These are phyloP conservation scores for Neurospora discreta DNA, from an alignment of 495 filamentous ascomycete species.

Conservation along the genomic window DNA sequence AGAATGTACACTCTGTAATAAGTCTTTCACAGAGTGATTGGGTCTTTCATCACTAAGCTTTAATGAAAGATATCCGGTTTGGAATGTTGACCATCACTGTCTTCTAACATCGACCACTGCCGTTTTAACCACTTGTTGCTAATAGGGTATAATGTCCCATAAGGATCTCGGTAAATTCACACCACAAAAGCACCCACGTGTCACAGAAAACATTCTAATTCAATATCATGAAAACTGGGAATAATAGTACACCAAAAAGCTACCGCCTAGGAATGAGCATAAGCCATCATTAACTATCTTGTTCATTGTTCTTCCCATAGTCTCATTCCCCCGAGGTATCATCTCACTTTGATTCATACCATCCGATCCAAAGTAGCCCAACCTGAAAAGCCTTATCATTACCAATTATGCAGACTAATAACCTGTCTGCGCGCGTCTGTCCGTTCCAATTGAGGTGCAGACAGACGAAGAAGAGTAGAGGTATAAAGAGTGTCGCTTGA, in stretches of 20 bases:
- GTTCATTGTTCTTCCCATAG: background rate
- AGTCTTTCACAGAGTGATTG: too few relatives aligned
- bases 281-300: background rate
- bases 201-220: background rate
- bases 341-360: background rate
- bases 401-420: background rate
- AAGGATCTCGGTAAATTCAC: too few relatives aligned
- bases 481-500: background rate
- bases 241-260: background rate
- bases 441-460: background rate
- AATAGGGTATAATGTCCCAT: too few relatives aligned
- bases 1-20: too few relatives aligned
- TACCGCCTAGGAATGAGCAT: background rate
- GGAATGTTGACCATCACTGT: too few relatives aligned
- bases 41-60: too few relatives aligned
- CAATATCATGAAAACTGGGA: background rate
- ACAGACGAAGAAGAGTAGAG: background rate
- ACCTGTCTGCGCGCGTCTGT: background rate
- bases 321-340: background rate
- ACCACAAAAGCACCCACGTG: background rate
- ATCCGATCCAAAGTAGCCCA: background rate
- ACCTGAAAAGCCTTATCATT: background rate
- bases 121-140: too few relatives aligned
- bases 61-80: too few relatives aligned
- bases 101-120: too few relatives aligned